These are phyloP conservation scores for Evernia prunastri DNA, from an alignment of 495 filamentous ascomycete species.

Conservation along the genomic window DNA sequence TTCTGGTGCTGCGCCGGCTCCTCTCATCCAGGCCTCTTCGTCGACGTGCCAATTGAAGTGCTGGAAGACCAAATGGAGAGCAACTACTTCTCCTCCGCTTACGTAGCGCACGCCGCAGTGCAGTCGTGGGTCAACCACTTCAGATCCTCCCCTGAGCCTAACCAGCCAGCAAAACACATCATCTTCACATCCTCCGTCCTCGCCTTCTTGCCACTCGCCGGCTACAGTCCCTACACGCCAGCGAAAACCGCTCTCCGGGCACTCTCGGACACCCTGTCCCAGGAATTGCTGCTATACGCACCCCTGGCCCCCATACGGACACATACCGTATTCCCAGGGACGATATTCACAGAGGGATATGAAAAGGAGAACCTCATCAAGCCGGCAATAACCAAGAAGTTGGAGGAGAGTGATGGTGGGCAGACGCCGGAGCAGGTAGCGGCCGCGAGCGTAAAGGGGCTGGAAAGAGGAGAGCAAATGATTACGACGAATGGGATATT, in stretches of 20 bases:
- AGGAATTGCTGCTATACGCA: conserved; percentile 78
- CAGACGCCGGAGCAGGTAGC: conserved; percentile 78
- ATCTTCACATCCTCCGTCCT: conserved; percentile 79
- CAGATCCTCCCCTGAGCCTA: conserved; percentile 29
- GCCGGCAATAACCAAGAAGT: conserved; percentile 68
- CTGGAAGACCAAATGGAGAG: conserved; percentile 78
- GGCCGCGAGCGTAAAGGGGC: conserved; percentile 53
- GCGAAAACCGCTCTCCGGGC: conserved; percentile 79
- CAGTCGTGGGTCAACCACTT: conserved; percentile 39
- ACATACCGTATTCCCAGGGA: conserved; percentile 78
- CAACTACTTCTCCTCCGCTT: conserved; percentile 85
- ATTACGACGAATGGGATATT: conserved; percentile 61
- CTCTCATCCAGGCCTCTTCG: conserved; percentile 69
- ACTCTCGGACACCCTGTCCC: conserved; percentile 72
- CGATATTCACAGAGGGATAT: conserved; percentile 68
- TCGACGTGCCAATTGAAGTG: conserved; percentile 57
- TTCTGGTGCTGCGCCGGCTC: conserved; percentile 89
- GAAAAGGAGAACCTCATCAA: conserved; percentile 75
- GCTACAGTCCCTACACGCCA: conserved; percentile 83
- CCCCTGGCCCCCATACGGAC: conserved; percentile 59
- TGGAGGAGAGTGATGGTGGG: conserved; percentile 75
- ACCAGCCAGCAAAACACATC: conserved; percentile 51
- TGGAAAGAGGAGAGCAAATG: conserved; percentile 76
- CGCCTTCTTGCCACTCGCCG: conserved; percentile 68
- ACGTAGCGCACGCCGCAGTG: conserved; percentile 66